Base-by-base conservation (phyloP, 2,329 filamentous ascomycete species). In the Xylaria sp. region DNA sequence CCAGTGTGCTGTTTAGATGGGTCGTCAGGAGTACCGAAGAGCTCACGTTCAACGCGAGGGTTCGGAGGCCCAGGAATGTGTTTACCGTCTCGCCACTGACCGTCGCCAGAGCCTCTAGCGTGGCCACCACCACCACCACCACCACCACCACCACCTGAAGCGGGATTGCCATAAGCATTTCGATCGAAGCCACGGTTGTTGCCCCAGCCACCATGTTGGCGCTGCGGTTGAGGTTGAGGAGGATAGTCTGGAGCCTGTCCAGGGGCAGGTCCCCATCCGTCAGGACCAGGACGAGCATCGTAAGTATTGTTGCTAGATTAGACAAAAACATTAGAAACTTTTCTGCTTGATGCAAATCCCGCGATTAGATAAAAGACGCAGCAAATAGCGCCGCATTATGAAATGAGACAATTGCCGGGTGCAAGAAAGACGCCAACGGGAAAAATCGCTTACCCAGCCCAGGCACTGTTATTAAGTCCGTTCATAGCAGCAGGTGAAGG, bases 11-110 rank as follows among this genome's bases (percentile, higher is more conserved):
- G 92, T 87, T 97, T 98, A 73, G 91, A 89, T 70, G 95, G 93
- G 78, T 98, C 96, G 80, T 98, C 95, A 74, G 90, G 85, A 57
- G 91, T 85, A 77, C 96, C 96, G 80, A 97, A 99, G 59, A 99
- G 91, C 79, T 99, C 96, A 75, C 94, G 94, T 87, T 99, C 96
- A 53, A 97, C 73, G 74, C 95, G 94, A 71, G 90, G 87, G 84
- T 98, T 98, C 74, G 90, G 81, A 70, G 94, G 93, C 65, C 96
- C 96, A 67, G 95, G 88, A 75, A 97, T 85, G 84, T 99, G 96
- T 87, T 98, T 97, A 81, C 96, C 96, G 73, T 98, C 95, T 77
- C 90, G 90, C 96, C 96, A 99, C 84, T 93, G 90, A 77, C 96
- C 96, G 77, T 98, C 96, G 76, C 96, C 96, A 79, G 94, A 96